These are phyloP conservation scores for Warburgia ugandensis DNA, from an alignment of 164 flowering plant species.

Conservation along the genomic window DNA sequence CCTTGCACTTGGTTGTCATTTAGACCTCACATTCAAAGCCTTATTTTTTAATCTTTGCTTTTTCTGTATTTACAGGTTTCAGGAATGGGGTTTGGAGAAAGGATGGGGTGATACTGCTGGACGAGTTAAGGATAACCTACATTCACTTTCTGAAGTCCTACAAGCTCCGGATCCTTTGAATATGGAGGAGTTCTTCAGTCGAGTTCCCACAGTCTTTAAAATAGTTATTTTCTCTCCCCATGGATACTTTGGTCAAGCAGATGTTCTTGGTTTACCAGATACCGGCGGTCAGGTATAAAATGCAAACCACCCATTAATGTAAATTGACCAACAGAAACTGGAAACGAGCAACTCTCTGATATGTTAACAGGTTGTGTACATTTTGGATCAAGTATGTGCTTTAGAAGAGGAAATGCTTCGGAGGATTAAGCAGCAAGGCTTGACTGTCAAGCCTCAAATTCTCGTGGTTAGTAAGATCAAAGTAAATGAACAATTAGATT, in stretches of 20 bases:
- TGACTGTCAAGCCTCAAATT: constrained; percentile 70
- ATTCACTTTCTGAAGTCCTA: constrained; percentile 54
- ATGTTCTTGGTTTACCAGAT: constrained; percentile 95
- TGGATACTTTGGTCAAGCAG: constrained; percentile 90
- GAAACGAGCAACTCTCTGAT: no score
- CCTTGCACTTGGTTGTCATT: no score
- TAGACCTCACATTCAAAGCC: no score
- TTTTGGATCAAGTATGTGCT: constrained; percentile 93
- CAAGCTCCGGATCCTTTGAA: constrained; percentile 81
- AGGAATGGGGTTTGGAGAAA: constrained; percentile 85
- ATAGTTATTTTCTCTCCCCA: constrained; percentile 84
- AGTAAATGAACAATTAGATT: neutral
- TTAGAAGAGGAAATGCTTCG: constrained; percentile 76
- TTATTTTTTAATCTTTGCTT: neutral
- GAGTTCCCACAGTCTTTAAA: constrained; percentile 67
- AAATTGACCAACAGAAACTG: neutral
- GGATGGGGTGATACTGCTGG: constrained; percentile 93
- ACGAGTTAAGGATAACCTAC: constrained; percentile 64
- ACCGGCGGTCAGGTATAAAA: constrained; percentile 91
- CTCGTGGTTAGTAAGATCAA: constrained; percentile 52
- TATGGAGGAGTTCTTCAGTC: constrained; percentile 55
- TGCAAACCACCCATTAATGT: neutral
- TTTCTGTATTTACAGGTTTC: constrained; percentile 33
- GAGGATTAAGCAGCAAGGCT: constrained; percentile 80
- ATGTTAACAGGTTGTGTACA: constrained; percentile 70